Conservation (phyloP, 2,329 filamentous ascomycete species). For the Parastagonospora nodorum region DNA sequence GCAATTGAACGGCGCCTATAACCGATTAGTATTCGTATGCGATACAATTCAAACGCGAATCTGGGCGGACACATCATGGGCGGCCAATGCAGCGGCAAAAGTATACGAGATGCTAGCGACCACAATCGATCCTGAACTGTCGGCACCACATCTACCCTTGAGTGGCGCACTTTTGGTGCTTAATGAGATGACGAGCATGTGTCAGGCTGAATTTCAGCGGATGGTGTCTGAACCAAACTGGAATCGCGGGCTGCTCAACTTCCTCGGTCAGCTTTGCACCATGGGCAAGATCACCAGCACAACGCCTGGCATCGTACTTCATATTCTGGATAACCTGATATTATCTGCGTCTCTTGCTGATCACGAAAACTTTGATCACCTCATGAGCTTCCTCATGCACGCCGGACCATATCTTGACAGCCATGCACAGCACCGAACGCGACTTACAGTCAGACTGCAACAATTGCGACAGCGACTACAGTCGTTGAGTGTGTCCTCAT, state of each 20-base stretch:
- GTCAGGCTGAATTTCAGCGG: background rate
- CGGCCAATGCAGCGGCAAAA: background rate
- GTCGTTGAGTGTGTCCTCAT: no score
- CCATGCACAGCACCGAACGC: background rate
- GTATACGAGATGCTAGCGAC: background rate
- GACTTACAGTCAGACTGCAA: no score
- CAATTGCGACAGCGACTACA: no score
- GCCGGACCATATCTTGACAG: slow-evolving; percentile 5
- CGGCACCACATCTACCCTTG: background rate
- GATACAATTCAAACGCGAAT: background rate
- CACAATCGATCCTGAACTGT: background rate
- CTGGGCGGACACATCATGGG: background rate
- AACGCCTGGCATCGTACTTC: background rate
- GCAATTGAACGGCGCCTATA: background rate
- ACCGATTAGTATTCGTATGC: background rate
- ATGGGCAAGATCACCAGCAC: slow-evolving; percentile 1
- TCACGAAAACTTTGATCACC: slow-evolving; percentile 2
- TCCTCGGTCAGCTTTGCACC: slow-evolving; percentile 4
- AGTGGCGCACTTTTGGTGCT: background rate
- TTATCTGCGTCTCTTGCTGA: background rate
- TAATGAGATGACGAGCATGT: background rate
- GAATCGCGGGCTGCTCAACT: slow-evolving; percentile 4
- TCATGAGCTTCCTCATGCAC: slow-evolving; percentile 2
- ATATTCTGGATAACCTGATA: slow-evolving; percentile 3
- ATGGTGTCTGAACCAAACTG: background rate